Conservation (phyloP, 352 stramenopile species). For the Pythium utonaiense region DNA sequence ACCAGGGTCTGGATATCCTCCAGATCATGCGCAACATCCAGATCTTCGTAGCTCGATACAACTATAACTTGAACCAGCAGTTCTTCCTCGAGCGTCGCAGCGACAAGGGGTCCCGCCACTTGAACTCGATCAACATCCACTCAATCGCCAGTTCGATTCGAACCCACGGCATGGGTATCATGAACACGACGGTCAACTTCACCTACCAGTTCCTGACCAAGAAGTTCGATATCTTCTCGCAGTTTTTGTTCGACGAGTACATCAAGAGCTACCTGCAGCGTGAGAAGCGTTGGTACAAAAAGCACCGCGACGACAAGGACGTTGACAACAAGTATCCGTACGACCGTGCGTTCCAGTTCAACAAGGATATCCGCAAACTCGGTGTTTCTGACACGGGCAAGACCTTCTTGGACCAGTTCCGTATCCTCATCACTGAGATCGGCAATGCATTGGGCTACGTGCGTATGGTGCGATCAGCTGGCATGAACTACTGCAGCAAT, state of each 20-base stretch:
- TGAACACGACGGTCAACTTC: conserved; percentile 95
- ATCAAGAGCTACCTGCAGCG: conserved; percentile 92
- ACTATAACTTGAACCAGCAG: conserved; percentile 96
- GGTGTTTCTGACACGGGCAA: conserved; percentile 82
- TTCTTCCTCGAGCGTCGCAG: conserved; percentile 92
- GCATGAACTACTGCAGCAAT: conserved; percentile 92
- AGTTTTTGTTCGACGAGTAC: conserved; percentile 94
- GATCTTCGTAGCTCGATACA: conserved; percentile 89
- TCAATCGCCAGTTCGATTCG: conserved; percentile 88
- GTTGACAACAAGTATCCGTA: conserved; percentile 94
- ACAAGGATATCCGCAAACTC: conserved; percentile 88
- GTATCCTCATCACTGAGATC: conserved; percentile 90
- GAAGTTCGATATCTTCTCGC: conserved; percentile 89
- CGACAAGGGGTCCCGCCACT: conserved; percentile 88
- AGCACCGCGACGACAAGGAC: conserved; percentile 85
- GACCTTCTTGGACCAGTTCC: conserved; percentile 90
- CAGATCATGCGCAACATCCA: conserved; percentile 96
- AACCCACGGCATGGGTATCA: conserved; percentile 95
- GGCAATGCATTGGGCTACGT: conserved; percentile 93
- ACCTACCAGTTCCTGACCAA: conserved; percentile 94
- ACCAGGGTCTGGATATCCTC: conserved; percentile 91
- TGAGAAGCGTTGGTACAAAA: conserved; percentile 92
- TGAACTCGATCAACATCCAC: conserved; percentile 93
- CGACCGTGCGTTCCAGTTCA: conserved; percentile 88
- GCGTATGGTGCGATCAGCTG: conserved; percentile 90